Evolutionary conservation across 2,329 filamentous ascomycete genomes (phyloP).

Genomic region (Albifimbria verrucaria): DNA sequence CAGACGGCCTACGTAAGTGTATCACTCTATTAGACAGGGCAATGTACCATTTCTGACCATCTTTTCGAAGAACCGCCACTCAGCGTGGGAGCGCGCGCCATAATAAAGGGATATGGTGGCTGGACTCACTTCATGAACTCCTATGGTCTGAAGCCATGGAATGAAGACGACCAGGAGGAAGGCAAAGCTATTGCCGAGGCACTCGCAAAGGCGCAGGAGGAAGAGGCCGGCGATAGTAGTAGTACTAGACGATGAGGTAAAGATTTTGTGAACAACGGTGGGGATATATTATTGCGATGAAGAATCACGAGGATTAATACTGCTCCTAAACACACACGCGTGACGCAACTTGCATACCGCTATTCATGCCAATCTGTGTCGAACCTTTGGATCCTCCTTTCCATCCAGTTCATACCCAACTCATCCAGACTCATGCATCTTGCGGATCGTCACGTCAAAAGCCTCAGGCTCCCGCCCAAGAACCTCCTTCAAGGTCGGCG

Average conservation of each 20-base stretch:
- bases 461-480: conserved; percentile 39
- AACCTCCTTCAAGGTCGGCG: conserved; percentile 32
- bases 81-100: conserved; percentile 4
- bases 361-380: no score
- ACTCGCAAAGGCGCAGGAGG: not conserved
- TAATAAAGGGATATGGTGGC: conserved; percentile 9
- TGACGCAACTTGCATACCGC: no score
- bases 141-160: conserved; percentile 6
- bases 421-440: not conserved
- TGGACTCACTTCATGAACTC: conserved; percentile 8
- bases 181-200: conserved; percentile 4
- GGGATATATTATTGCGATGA: no score
- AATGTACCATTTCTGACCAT: not conserved
- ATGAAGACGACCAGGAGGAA: conserved; percentile 4
- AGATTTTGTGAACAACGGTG: no score
- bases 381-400: no score
- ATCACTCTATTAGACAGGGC: not conserved
- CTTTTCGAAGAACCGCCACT: conserved; percentile 7
- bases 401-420: no score
- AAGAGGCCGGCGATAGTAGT: no score
- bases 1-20: not conserved
- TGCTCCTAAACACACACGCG: no score
- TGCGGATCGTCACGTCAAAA: conserved; percentile 30
- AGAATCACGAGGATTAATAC: no score
- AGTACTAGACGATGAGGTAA: no score